Evolutionary conservation across 306 rosid species (phyloP).

Genomic region (Astragalus membranaceus): DNA sequence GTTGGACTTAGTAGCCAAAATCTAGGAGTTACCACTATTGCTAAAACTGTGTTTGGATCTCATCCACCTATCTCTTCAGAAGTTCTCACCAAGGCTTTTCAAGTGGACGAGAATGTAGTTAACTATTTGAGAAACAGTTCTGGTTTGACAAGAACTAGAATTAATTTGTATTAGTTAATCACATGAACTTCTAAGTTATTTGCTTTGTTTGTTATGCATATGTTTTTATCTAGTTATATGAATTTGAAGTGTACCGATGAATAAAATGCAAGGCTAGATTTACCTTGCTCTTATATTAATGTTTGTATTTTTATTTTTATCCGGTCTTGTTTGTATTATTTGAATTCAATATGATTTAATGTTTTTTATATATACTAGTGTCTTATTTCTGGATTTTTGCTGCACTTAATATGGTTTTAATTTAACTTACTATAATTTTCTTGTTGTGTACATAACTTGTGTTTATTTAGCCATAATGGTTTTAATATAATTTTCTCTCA

Average conservation of each 20-base stretch:
- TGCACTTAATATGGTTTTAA: too few relatives aligned
- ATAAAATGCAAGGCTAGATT: not conserved
- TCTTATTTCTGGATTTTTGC: too few relatives aligned
- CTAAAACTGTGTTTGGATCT: conserved; percentile 22
- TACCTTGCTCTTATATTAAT: not conserved
- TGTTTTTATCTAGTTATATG: not conserved
- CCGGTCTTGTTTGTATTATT: not conserved
- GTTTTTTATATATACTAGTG: not conserved
- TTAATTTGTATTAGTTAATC: too few relatives aligned
- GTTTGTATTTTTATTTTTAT: not conserved
- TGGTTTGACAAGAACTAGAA: conserved; percentile 3
- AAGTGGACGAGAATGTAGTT: conserved; percentile 6
- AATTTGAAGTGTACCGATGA: not conserved
- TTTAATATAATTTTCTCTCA: too few relatives aligned
- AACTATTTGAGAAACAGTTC: conserved; percentile 18
- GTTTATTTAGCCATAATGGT: too few relatives aligned
- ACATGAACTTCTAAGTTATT: not conserved
- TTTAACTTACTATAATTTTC: too few relatives aligned
- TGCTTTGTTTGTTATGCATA: not conserved
- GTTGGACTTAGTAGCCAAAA: conserved; percentile 16
- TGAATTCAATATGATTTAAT: not conserved
- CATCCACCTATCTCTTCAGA: conserved; percentile 22
- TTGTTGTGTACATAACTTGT: too few relatives aligned
- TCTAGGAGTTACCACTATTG: conserved; percentile 10
- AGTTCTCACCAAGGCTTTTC: conserved; percentile 29